Conservation (phyloP, 179 eudicot genomes). For the Beta macrorhiza region DNA sequence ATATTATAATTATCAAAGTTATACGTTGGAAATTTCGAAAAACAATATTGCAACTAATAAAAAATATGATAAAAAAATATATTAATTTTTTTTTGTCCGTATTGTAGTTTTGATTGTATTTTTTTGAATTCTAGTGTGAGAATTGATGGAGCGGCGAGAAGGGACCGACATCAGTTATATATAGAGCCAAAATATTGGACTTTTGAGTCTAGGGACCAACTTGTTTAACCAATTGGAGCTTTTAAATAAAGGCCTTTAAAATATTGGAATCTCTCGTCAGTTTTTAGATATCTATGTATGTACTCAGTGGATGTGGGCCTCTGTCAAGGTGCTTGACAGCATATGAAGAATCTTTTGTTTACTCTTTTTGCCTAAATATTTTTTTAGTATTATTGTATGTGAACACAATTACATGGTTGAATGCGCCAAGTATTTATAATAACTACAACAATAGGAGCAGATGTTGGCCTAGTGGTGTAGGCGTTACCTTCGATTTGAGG, state of each 20-base stretch:
- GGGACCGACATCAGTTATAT: neutral
- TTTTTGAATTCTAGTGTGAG: neutral
- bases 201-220: slow-evolving; percentile 15
- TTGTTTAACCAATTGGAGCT: slow-evolving; percentile 5
- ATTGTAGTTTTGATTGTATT: neutral
- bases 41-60: too few species aligned
- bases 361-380: neutral
- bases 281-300: slow-evolving; percentile 7
- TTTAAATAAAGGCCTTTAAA: slow-evolving; percentile 6
- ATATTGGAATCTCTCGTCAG: slow-evolving; percentile 6
- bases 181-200: slow-evolving; percentile 11
- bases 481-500: too few species aligned
- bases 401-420: too few species aligned
- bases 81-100: neutral
- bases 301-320: slow-evolving; percentile 15
- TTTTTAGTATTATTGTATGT: neutral
- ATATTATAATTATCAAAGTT: too few species aligned
- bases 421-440: too few species aligned
- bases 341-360: slow-evolving; percentile 13
- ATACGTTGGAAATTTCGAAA: too few species aligned
- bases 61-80: too few species aligned
- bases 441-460: too few species aligned
- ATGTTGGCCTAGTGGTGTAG: too few species aligned
- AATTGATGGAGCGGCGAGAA: neutral
- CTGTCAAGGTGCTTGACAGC: slow-evolving; percentile 25